Evolutionary conservation across 345 rosid genomes (phyloP), one percentile per base, ranked within the genome.

Genomic region (Ceriops decandra): DNA sequence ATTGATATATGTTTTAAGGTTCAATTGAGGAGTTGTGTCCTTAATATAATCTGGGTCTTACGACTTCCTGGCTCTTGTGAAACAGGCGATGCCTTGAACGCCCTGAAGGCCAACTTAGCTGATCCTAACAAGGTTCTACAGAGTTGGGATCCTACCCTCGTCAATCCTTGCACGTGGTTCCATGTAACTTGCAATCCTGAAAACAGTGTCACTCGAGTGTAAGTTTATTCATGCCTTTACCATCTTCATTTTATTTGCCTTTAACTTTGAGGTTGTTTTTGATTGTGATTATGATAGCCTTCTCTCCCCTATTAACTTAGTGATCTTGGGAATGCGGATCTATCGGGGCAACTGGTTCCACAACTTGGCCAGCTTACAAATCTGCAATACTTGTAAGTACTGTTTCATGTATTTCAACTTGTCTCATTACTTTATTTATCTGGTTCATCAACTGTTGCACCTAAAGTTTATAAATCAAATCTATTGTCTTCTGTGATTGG

Each of bases 11-110:
- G 10, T 36, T 38, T 1, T 1, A 38, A 38, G 13, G 13, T 10
- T 15, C 10, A 38, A 10, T 42, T 42, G 49, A 42, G 49, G 15
- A 2, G 4, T 11, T 42, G 15, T 42, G 49, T 42, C 49, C 3
- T 13, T 13, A 15, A 42, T 42, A 42, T 42, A 22, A 47, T 56
- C 17, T 60, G 35, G 51, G 28, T 33, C 15, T 38, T 28, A 59
- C 66, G 17, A 36, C 42, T 51, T 24, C 31, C 36, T 42, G 3
- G 30, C 58, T 66, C 59, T 54, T 74, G 64, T 16, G 38, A 73
- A 56, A 70, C 77, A 92, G 98, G 97, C 64, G 98, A 90, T 68
- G 98, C 96, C 46, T 74, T 93, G 78, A 87, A 83, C 82, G 88
- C 96, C 6, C 49, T 93, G 74, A 93, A 80, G 85, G 74, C 72